Base-by-base conservation (phyloP, 176 grass and related monocot species). In the Saccharum spontaneum region DNA sequence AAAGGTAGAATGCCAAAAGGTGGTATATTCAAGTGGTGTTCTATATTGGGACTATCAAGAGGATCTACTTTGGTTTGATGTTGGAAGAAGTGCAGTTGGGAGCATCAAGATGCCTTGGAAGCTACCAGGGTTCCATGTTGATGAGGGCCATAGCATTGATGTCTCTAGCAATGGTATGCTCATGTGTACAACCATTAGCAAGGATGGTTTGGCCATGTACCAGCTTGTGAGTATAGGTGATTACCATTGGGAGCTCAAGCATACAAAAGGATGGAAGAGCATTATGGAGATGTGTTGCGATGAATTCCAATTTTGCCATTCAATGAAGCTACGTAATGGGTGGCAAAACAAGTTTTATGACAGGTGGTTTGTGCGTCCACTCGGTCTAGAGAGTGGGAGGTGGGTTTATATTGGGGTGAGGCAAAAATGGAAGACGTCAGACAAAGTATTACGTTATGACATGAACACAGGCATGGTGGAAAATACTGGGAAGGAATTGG, bases 41-140 rank as follows among this genome's bases (percentile, higher is more conserved):
- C 6, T 69, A 33, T 69, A 54, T 8, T 69, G 65, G 79, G 79
- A 81, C 8, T 81, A 10, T 16, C 0, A 16, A 2, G 10, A 52
- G 2, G 7, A 69, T 81, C 22, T 81, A 33, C 30, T 81, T 2
- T 81, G 65, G 79, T 81, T 69, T 55, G 79, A 81, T 52, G 33
- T 49, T 54, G 14, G 18, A 37, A 69, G 1, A 3, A 9, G 0
- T 69, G 45, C 3, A 24, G 11, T 5, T 17, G 65, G 79, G 0
- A 4, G n/a, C 45, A 17, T 55, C 3, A 69, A 81, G 6, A 38
- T 81, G 10, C 79, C 45, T 1, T 23, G 46, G 44, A 81, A 54
- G 3, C 11, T 69, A 39, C 45, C 24, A 37, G 31, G 11, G 11
- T 38, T 11, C 33, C 7, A 36, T 1, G 16, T 2, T 10, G 8